These are phyloP conservation scores for Yarrowia osloensis DNA, from an alignment of 805 yeast genomes.

Conservation along the genomic window DNA sequence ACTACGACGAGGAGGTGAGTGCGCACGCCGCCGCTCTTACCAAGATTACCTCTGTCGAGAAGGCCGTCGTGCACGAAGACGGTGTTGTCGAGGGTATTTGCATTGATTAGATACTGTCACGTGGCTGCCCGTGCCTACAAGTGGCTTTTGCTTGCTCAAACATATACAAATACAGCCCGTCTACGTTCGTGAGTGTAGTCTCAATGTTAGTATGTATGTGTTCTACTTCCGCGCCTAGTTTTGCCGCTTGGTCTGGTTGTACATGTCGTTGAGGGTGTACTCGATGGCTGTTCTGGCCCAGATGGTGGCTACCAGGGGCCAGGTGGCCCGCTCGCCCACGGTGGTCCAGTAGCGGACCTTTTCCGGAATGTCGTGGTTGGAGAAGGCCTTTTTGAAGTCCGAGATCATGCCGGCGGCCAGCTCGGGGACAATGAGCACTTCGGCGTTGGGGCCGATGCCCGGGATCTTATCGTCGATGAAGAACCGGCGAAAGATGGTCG, in stretches of 20 bases:
- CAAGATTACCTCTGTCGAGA: slow-evolving; percentile 3
- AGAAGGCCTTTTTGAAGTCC: slow-evolving; percentile 75
- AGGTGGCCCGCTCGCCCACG: slow-evolving; percentile 88
- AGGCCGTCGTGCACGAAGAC: background rate
- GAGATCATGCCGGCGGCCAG: slow-evolving; percentile 61
- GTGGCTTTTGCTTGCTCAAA: background rate
- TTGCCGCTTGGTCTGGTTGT: slow-evolving; percentile 42
- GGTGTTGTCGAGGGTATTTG: background rate
- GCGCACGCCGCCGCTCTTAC: slow-evolving; percentile 6
- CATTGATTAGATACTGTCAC: background rate
- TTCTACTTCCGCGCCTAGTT: slow-evolving; percentile 33
- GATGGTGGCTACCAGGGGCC: slow-evolving; percentile 85
- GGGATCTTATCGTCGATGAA: slow-evolving; percentile 89
- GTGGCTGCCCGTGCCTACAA: too few species aligned
- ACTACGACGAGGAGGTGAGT: slow-evolving; percentile 17
- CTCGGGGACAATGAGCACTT: slow-evolving; percentile 89
- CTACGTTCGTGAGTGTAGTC: background rate
- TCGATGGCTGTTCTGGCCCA: slow-evolving; percentile 90
- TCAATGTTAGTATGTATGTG: background rate
- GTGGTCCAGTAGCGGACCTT: slow-evolving; percentile 86
- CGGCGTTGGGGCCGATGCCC: slow-evolving; percentile 41
- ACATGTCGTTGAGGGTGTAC: slow-evolving; percentile 79
- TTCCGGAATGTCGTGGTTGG: slow-evolving; percentile 65
- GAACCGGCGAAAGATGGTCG: slow-evolving; percentile 67
- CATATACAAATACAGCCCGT: background rate